Evolutionary conservation across 257 asterid genomes (phyloP), one percentile per base, ranked within the genome.

Genomic region (Solanum chiquidenum): DNA sequence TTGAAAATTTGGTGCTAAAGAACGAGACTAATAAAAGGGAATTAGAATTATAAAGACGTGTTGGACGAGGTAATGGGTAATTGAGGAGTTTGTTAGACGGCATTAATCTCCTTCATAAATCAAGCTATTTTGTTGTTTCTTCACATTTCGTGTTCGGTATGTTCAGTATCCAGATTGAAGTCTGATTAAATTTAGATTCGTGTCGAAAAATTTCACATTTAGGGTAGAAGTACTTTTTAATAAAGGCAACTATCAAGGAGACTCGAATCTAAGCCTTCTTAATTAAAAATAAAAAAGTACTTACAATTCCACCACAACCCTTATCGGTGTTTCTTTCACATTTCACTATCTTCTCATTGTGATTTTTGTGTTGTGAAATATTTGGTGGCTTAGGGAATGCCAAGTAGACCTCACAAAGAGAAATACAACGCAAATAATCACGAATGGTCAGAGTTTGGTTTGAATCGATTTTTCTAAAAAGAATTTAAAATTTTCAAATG

Each of bases 181-280:
- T 13, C 0, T 13, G 21, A 49, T 49, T 49, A 49, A 49, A 49
- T 49, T 49, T 49, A 1, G 0, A 49, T 49, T 49, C 0, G 8
- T 3, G 0, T 49, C 0, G 1, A 1, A 49, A 49, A 49, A 14
- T 14, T 49, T 2, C 1, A 49, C 1, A 13, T 49, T 49, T 6
- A 0, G 7, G 1, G 21, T 49, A 49, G 5, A 5, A 49, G 8
- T 6, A 49, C 21, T 2, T 2, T 3, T 3, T 49, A 49, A 49
- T 14, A 49, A 13, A 5, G 58, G 7, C 7, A 49, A 14, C 0
- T 14, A 5, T 0, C 8, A 49, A 49, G 0, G 0, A 14, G 60
- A 49, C 21, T 49, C 7, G 0, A 14, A 49, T 49, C 0, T 49
- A 1, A 49, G 7, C 13, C 0, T 49, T 49, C 7, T 49, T 49